Evolutionary conservation across 305 asterid species (phyloP), one percentile per base, ranked within the genome.

Genomic region (Coffea humblotiana): DNA sequence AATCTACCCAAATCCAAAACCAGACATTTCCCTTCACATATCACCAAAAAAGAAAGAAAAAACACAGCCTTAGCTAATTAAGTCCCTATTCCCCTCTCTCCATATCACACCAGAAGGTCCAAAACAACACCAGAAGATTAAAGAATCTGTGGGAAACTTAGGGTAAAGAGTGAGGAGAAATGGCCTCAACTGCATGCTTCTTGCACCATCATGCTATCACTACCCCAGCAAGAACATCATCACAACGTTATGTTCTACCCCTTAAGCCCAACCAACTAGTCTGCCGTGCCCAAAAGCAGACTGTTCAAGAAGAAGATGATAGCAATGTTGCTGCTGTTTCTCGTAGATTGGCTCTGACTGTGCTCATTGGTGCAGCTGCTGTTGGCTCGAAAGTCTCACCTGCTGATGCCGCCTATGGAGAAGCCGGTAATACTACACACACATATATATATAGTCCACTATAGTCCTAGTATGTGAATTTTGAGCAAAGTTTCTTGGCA

Each of bases 361-460:
- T 93, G 37, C 89, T 96, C 79, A 87, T 92, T 60, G 98, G 97
- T 19, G 92, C 92, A 51, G 97, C 98, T 69, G 98, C 96, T 21
- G 81, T 90, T 71, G 97, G 89, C 77, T 86, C 98, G 81, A 94
- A 86, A 77, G 98, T 87, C 77, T 89, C 98, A 16, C 98, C 98
- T 2, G 99, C 98, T 13, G 98, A 91, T 75, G 99, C 98, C 48
- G 98, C 99, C 77, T 96, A 94, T 82, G 99, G 98, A 78, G 95
- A 96, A 90, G 88, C 98, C 47, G 99, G 99, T 96, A 88, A n/a
- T 68, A 51, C 29, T 69, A 51, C 56, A 51, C 1, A 49, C 3
- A 49, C 3, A 49, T 8, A 49, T 3, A 49, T 56, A 18, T 16
- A 7, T 58, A 11, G n/a, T n/a, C n/a, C n/a, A n/a, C n/a, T 11